These are phyloP conservation scores for Cyberlindnera nakhonratchasimensis DNA, from an alignment of 805 yeast genomes.

Conservation along the genomic window DNA sequence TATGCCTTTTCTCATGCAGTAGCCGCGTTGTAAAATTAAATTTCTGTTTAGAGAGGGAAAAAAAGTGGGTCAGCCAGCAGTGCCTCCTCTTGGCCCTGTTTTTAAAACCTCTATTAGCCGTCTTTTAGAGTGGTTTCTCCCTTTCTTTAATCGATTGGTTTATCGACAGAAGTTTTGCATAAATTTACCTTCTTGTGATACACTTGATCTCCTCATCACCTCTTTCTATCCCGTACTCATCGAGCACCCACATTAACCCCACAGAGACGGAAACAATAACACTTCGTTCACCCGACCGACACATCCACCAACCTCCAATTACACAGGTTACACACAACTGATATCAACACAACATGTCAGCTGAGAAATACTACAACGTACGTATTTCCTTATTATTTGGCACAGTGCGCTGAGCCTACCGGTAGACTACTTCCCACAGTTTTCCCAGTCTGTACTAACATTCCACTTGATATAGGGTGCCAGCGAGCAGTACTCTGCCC, in stretches of 20 bases:
- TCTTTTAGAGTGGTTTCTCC: too few species aligned
- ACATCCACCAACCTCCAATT: background rate
- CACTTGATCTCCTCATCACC: too few species aligned
- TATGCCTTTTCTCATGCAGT: background rate
- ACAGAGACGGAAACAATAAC: too few species aligned
- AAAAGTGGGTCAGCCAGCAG: background rate
- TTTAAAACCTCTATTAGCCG: too few species aligned
- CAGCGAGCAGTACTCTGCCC: constrained; percentile 19
- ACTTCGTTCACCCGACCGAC: background rate
- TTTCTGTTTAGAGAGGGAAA: background rate
- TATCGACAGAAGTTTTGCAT: too few species aligned
- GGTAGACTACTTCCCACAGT: background rate
- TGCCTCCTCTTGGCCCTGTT: background rate
- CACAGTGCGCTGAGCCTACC: background rate
- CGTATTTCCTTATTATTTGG: constrained; percentile 1
- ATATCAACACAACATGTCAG: too few species aligned
- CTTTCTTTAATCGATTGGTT: too few species aligned
- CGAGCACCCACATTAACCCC: too few species aligned
- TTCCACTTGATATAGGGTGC: background rate
- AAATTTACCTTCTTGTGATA: too few species aligned
- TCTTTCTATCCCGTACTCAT: too few species aligned
- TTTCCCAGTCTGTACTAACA: constrained; percentile 7
- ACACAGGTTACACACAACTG: too few species aligned
- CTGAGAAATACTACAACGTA: constrained; percentile 27
- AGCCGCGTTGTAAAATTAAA: too few species aligned